These are phyloP conservation scores for Eimeria acervulina DNA, from an alignment of 169 alveolate species.

Conservation along the genomic window DNA sequence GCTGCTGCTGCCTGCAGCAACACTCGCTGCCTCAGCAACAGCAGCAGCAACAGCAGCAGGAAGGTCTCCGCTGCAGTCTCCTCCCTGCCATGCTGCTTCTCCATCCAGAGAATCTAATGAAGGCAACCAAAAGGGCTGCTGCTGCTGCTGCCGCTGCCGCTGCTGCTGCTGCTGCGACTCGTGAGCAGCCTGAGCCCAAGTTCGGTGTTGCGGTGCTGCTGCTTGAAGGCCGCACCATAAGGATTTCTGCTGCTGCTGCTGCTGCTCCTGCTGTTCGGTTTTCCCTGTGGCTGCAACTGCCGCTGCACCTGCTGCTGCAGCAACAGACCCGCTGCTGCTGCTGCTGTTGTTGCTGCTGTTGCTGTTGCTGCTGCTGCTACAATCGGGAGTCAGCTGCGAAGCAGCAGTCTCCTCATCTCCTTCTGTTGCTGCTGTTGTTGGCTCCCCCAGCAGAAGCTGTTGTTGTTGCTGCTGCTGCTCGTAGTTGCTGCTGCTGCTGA, in stretches of 20 bases:
- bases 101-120: conserved; percentile 6
- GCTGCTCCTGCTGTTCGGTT: conserved; percentile 20
- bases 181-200: conserved; percentile 39
- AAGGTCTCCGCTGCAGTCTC: conserved; percentile 42
- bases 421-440: conserved; percentile 19
- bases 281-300: background rate
- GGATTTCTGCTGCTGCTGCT: conserved; percentile 58
- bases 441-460: background rate
- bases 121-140: background rate
- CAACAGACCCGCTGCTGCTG: background rate
- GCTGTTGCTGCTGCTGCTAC: conserved; percentile 74
- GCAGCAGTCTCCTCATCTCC: conserved; percentile 13
- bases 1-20: no score
- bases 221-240: conserved; percentile 37
- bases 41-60: conserved; percentile 8
- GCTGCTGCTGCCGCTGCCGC: background rate
- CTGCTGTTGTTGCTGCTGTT: conserved; percentile 10
- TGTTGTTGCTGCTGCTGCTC: background rate
- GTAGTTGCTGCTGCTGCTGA: background rate
- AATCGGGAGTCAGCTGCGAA: background rate
- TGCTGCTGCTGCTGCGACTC: conserved; percentile 22
- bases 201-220: conserved; percentile 51
- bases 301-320: background rate
- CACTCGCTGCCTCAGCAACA: no score
- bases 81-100: conserved; percentile 15